These are phyloP conservation scores for Alternaria rosae DNA, from an alignment of 2,329 filamentous ascomycete genomes.

Conservation along the genomic window DNA sequence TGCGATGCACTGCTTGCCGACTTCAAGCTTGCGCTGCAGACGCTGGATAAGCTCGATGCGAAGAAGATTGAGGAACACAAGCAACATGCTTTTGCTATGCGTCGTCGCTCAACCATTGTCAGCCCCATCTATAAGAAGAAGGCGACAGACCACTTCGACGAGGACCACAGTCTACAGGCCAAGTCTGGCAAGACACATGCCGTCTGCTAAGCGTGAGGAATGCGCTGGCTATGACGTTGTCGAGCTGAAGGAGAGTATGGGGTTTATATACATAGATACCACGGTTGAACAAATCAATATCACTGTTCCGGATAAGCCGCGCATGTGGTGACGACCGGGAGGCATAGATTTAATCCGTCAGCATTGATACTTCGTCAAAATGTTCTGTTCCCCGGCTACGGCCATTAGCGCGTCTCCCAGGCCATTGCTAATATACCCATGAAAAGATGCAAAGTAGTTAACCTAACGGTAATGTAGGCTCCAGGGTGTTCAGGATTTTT, in stretches of 20 bases:
- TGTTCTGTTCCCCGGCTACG: not conserved
- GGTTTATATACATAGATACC: not conserved
- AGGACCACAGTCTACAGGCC: constrained; percentile 91
- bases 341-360: not conserved
- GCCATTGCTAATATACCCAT: not conserved
- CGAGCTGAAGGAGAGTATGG: not conserved
- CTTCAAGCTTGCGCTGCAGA: constrained; percentile 76
- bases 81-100: constrained; percentile 50
- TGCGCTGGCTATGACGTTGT: too few relatives aligned
- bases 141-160: constrained; percentile 63
- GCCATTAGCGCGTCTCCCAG: not conserved
- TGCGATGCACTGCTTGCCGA: constrained; percentile 81
- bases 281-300: not conserved
- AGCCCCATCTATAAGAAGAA: constrained; percentile 43
- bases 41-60: constrained; percentile 77
- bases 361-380: not conserved
- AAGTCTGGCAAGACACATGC: constrained; percentile 91
- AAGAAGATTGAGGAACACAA: constrained; percentile 74
- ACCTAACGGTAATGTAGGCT: too few relatives aligned
- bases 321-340: not conserved
- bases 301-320: not conserved
- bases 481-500: too few relatives aligned
- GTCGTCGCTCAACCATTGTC: constrained; percentile 38
- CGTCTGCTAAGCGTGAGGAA: constrained; percentile 66
- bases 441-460: too few relatives aligned